phyloP scores from a whole-genome alignment of 2,329 filamentous ascomycete genomes.

The Nakataea oryzae region DNA sequence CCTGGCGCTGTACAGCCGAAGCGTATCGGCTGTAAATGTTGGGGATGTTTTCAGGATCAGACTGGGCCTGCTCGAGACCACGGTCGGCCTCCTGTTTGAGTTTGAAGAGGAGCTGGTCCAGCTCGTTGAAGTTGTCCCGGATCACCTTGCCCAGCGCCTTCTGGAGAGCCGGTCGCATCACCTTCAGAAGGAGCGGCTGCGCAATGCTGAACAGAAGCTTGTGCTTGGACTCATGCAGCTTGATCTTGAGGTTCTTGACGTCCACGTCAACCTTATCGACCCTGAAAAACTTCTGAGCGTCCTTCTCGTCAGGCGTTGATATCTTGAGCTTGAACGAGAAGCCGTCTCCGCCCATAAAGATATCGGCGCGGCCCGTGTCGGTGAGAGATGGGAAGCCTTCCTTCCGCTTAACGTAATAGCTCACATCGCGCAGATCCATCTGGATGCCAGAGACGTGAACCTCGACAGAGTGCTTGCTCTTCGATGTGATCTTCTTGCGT shows the following conservation, averaged over 20 bases:
- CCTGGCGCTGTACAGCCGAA: conserved; percentile 60
- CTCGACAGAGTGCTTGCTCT: conserved; percentile 70
- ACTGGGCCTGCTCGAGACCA: conserved; percentile 52
- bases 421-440: conserved; percentile 83
- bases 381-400: conserved; percentile 80
- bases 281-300: conserved; percentile 84
- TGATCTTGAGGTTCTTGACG: conserved; percentile 74
- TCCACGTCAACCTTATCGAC: conserved; percentile 79
- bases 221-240: conserved; percentile 89
- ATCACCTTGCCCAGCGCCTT: conserved; percentile 86
- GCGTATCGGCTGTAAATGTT: conserved; percentile 86
- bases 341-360: conserved; percentile 77
- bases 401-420: conserved; percentile 93
- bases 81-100: conserved; percentile 77
- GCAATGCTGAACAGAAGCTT: conserved; percentile 79
- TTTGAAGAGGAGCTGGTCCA: conserved; percentile 62
- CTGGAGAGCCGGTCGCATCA: conserved; percentile 73
- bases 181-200: conserved; percentile 78
- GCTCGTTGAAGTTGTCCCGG: conserved; percentile 66
- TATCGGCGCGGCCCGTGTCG: conserved; percentile 80
- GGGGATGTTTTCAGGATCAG: conserved; percentile 60
- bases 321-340: conserved; percentile 88
- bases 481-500: conserved; percentile 74
- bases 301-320: conserved; percentile 66
- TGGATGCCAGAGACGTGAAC: conserved; percentile 83